Base-by-base conservation (phyloP, 1,284 basidiomycete species). In the Thelephora terrestris region DNA sequence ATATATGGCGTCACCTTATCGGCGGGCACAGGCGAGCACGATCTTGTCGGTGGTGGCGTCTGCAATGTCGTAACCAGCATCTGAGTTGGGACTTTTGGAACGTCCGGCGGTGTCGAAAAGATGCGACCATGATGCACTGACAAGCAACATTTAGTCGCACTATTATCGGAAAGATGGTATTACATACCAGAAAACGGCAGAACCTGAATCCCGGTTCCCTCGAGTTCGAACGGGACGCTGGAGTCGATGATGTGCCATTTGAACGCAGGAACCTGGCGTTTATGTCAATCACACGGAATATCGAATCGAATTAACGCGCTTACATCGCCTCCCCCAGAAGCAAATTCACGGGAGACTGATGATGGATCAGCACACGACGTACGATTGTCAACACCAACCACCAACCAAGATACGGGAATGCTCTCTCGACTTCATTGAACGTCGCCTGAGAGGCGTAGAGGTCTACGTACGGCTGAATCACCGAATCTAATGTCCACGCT, bases 251-350 rank as follows among this genome's bases (percentile, higher is more conserved):
- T 78, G 56, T 89, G 86, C 82, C 84, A 91, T 56, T 75, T 74
- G 60, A 89, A 87, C 52, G 81, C 76, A 4, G 85, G 84, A 23
- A 88, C 78, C 84, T 88, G 53, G 29, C 32, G 9, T 48, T 47
- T 47, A 27, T 49, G 25, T 45, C 25, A 20, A 36, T 24, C 9
- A 23, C n/a, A 17, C 27, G 21, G 23, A 35, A 46, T 48, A 5
- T 18, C 23, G n/a, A 47, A 42, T 25, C 4, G 46, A 35, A 37
- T 18, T 25, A 29, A 35, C 27, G 9, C 36, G 69, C 74, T 57
- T 56, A 86, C 81, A 65, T 85, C 84, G 39, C 86, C 87, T 27
- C 86, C 84, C 44, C 87, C 85, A 2, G 85, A 85, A 1, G 84
- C 84, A 56, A 76, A 81, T 55, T 85, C 81, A 58, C 78, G 84